Base-by-base conservation (phyloP, 495 filamentous ascomycete species). In the Parathielavia hyrcaniae region DNA sequence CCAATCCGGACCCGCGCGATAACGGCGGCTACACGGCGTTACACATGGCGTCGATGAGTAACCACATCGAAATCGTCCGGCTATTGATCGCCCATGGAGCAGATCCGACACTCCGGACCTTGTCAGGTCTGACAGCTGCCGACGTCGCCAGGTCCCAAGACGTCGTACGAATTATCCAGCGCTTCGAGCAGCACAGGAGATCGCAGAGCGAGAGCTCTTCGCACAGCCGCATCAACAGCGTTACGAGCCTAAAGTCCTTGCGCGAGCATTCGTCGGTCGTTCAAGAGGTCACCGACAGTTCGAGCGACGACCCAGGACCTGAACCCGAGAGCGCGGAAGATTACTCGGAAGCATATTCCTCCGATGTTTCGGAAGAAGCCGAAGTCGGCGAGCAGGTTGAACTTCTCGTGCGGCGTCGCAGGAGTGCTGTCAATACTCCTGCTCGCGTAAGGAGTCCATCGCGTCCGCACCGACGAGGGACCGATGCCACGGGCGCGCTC, bases 1-100 rank as follows among this genome's bases (percentile, higher is more conserved):
- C 88, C 9, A 86, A 84, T 60, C 83, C 86, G 1, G 83, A 92
- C 61, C 69, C 83, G 20, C 80, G 84, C 58, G 90, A 96, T 67
- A 86, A 83, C 56, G 86, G 84, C 50, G 90, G 90, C 30, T 91
- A 89, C 68, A 88, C 88, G 12, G 83, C 90, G 12, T 83, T 95
- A 77, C 89, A 93, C 64, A 77, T 91, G 62, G 90, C 90, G 32
- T 83, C 87, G n/a, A 76, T 95, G 61, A 84, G 84, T 69, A 81
- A 85, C 38, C 84, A 89, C 64, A 74, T 80, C 17, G 83, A 90
- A 58, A 90, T 95, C 60, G 81, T 93, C 11, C 80, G 85, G 53
- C 81, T 85, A 19, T 81, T 96, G 34, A 81, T 91, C 50, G 75
- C 85, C 23, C 80, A 81, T 32, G 86, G 89, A 19, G 89, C 87